Percentiles rank a stretch among this genome's conserved stretches.
Conservation (phyloP, 78 protist genomes). For the Polysphondylium violaceum region DNA sequence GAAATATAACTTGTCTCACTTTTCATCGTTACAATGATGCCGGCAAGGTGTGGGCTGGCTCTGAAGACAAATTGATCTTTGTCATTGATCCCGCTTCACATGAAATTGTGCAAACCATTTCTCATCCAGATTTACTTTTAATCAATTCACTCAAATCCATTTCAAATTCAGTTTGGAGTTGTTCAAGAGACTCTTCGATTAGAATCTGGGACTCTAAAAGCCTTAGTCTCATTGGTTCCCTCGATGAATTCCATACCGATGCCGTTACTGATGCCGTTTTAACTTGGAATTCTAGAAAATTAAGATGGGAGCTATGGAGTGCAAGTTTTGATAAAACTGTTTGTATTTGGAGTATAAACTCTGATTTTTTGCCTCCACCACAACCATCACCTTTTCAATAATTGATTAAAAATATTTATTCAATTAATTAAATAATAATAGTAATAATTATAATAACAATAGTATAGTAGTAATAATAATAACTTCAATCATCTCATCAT, state of each 20-base stretch:
- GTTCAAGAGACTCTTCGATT: slow-evolving; percentile 58
- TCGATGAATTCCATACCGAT: slow-evolving; percentile 65
- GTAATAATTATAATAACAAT: slow-evolving; percentile 21
- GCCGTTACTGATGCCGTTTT: slow-evolving; percentile 62
- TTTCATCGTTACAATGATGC: slow-evolving; percentile 36
- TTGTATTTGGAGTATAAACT: slow-evolving; percentile 42
- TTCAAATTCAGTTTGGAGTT: slow-evolving; percentile 50
- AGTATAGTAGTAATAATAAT: neutral
- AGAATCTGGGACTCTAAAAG: slow-evolving; percentile 48
- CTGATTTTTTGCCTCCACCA: slow-evolving; percentile 27
- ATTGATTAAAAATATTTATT: neutral
- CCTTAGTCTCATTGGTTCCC: slow-evolving; percentile 7
- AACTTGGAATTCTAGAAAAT: slow-evolving; percentile 18
- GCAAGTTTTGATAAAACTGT: slow-evolving; percentile 64
- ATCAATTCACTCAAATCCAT: slow-evolving; percentile 57
- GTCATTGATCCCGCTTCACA: slow-evolving; percentile 31
- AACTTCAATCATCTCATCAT: neutral
- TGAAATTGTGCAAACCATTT: slow-evolving; percentile 14
- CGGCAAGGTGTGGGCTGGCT: slow-evolving; percentile 58
- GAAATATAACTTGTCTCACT: slow-evolving; percentile 58
- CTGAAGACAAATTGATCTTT: slow-evolving; percentile 66
- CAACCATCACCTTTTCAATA: slow-evolving; percentile 9
- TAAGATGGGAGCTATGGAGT: slow-evolving; percentile 68
- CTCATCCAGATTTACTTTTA: slow-evolving; percentile 45
- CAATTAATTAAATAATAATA: neutral